Evolutionary conservation across 192 early-diverging fungal genomes (phyloP).

Genomic region (Backusella psychrophila): DNA sequence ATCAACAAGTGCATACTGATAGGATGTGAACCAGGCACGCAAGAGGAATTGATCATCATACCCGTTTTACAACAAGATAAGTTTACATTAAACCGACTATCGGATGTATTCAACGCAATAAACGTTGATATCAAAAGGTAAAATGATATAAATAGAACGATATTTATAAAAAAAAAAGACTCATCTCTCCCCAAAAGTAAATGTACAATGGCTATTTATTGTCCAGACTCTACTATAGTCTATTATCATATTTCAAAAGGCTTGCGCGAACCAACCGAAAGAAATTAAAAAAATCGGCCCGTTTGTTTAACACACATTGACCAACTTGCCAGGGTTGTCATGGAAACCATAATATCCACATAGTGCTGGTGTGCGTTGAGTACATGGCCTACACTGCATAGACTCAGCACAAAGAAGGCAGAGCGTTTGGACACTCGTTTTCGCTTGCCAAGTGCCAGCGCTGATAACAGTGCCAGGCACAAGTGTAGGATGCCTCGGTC

Average conservation of each 20-base stretch:
- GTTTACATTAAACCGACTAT: neutral
- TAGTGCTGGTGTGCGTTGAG: neutral
- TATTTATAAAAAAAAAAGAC: neutral
- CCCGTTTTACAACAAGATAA: neutral
- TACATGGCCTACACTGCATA: neutral
- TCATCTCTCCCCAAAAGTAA: neutral
- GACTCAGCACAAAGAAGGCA: neutral
- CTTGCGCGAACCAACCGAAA: neutral
- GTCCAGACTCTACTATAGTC: conserved; percentile 13
- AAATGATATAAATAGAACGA: neutral
- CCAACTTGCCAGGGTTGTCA: neutral
- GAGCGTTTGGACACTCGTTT: neutral
- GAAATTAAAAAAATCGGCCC: neutral
- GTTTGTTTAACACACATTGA: neutral
- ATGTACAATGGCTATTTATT: conserved; percentile 22
- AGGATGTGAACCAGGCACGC: neutral
- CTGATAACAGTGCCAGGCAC: conserved; percentile 4
- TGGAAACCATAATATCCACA: neutral
- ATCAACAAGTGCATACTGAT: neutral
- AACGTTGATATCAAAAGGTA: neutral
- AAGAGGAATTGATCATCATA: neutral
- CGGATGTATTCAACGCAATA: neutral
- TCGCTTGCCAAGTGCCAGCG: neutral
- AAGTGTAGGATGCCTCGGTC: conserved; percentile 8
- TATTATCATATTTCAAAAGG: conserved; percentile 23